Evolutionary conservation across 1,284 basidiomycete genomes (phyloP).

Genomic region (Uromyces viciae-fabae): DNA sequence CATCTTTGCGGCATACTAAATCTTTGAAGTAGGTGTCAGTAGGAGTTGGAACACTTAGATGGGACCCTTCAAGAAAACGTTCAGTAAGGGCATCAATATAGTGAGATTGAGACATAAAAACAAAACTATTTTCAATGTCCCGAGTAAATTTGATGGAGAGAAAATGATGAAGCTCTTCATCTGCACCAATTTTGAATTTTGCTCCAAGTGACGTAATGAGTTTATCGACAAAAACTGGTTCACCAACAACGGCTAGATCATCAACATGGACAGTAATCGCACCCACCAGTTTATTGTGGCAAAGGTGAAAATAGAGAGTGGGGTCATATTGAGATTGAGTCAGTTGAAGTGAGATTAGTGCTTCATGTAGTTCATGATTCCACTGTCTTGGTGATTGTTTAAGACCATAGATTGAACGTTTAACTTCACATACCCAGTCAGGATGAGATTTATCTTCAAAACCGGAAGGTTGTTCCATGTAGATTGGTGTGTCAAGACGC

Average conservation of each 20-base stretch:
- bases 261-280: background rate
- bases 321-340: background rate
- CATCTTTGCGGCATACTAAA: background rate
- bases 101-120: background rate
- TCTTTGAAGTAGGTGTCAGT: background rate
- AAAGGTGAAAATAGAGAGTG: background rate
- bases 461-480: slow-evolving; percentile 2
- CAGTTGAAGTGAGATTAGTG: background rate
- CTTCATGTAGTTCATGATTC: background rate
- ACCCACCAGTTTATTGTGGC: background rate
- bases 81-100: background rate
- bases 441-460: background rate
- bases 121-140: background rate
- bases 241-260: background rate
- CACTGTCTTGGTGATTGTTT: slow-evolving; percentile 3
- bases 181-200: background rate
- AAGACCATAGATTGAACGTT: background rate
- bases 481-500: background rate
- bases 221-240: background rate
- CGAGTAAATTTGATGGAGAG: background rate
- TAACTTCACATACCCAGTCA: background rate
- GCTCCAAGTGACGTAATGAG: background rate
- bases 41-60: background rate
- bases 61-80: background rate
- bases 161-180: background rate